A percentile compares a stretch with the other conserved stretches of the same genome.
phyloP scores from a whole-genome alignment of 2,329 filamentous ascomycete species.

The Ophiostoma sp. region DNA sequence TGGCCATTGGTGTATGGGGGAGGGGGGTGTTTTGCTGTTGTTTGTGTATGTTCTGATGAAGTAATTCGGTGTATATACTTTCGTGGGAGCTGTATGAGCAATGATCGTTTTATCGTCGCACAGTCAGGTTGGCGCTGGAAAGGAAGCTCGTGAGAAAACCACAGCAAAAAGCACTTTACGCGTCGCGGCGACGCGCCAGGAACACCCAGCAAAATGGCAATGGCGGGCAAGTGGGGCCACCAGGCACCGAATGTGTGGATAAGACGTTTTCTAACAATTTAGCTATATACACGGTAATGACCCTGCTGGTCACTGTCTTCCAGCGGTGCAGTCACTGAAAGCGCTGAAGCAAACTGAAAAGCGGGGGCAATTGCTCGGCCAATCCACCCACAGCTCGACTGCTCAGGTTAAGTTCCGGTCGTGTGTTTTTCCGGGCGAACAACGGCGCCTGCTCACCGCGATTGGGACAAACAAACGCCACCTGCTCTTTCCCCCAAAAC shows the following conservation, averaged over 20 bases:
- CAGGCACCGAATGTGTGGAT: neutral
- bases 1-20: slow-evolving; percentile 63
- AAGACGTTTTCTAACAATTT: neutral
- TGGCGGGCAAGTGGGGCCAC: neutral
- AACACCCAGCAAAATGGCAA: slow-evolving; percentile 4
- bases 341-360: neutral
- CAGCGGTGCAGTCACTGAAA: neutral
- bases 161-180: slow-evolving; percentile 28
- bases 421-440: slow-evolving; percentile 2
- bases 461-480: neutral
- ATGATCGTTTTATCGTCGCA: neutral
- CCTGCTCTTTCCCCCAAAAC: slow-evolving; percentile 7
- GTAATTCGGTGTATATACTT: neutral
- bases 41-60: neutral
- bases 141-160: slow-evolving; percentile 12
- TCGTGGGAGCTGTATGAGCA: neutral
- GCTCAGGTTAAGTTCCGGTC: neutral
- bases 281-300: neutral
- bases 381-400: neutral
- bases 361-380: neutral
- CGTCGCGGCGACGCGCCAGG: slow-evolving; percentile 27
- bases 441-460: neutral
- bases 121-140: neutral
- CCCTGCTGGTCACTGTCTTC: neutral
- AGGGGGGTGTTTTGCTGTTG: neutral